Evolutionary conservation across 2,329 filamentous ascomycete genomes (phyloP).

Genomic region (Phialophora tarda): DNA sequence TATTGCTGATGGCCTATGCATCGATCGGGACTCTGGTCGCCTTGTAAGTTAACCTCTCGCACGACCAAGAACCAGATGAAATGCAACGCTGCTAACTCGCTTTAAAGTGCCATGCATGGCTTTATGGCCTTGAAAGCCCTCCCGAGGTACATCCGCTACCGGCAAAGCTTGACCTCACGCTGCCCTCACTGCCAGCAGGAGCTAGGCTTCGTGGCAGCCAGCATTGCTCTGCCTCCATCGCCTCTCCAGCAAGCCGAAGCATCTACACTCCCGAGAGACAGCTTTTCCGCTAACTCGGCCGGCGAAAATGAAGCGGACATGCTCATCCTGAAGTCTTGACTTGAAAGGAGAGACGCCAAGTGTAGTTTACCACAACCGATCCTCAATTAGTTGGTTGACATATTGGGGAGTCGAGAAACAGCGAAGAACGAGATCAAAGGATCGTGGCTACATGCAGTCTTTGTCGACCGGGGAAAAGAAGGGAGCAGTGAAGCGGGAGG

Average conservation of each 20-base stretch:
- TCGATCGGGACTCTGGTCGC: conserved; percentile 26
- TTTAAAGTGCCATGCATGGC: conserved; percentile 25
- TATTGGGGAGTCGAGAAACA: background rate
- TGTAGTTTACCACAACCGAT: background rate
- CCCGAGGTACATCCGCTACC: conserved; percentile 25
- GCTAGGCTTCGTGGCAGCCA: background rate
- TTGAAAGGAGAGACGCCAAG: background rate
- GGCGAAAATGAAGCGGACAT: conserved; percentile 27
- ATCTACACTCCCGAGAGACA: conserved; percentile 15
- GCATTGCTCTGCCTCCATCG: conserved; percentile 13
- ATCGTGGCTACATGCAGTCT: background rate
- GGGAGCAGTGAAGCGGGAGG: background rate
- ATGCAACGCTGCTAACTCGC: conserved; percentile 1
- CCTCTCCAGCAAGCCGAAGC: conserved; percentile 1
- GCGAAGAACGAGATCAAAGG: background rate
- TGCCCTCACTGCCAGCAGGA: conserved; percentile 31
- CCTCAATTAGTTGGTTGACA: background rate
- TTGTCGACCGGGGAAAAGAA: background rate
- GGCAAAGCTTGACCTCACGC: conserved; percentile 16
- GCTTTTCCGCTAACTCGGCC: conserved; percentile 24
- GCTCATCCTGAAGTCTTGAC: conserved; percentile 27
- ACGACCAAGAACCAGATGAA: background rate
- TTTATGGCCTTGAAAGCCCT: conserved; percentile 17
- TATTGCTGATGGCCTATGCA: conserved; percentile 22
- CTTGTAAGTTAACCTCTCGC: conserved; percentile 20